These are phyloP conservation scores for Exophiala phaeomuriformis DNA, from an alignment of 2,329 filamentous ascomycete species.

Conservation along the genomic window DNA sequence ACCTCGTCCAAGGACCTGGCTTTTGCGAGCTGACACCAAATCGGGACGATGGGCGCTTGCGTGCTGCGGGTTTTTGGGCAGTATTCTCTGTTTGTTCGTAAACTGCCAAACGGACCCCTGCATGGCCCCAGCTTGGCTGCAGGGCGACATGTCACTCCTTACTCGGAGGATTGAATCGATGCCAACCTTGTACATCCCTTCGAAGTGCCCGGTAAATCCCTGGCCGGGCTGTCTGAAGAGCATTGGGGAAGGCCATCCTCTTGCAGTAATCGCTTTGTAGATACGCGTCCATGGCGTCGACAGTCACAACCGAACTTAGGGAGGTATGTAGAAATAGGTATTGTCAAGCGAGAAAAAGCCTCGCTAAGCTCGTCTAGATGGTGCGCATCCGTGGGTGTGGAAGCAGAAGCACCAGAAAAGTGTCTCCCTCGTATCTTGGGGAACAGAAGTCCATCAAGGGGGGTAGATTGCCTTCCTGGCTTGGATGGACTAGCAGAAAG, in stretches of 20 bases:
- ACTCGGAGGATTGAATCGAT: background rate
- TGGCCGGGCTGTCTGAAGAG: background rate
- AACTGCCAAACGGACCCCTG: conserved; percentile 1
- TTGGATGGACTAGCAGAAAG: background rate
- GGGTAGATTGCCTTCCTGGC: background rate
- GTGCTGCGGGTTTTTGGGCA: background rate
- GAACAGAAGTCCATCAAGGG: background rate
- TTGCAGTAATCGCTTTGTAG: conserved; percentile 7
- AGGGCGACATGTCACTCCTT: background rate
- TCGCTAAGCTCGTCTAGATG: background rate
- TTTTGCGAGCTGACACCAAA: background rate
- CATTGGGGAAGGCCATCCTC: conserved; percentile 1
- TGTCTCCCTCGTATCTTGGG: background rate
- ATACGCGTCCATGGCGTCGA: background rate
- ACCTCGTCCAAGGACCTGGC: background rate
- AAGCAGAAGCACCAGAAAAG: background rate
- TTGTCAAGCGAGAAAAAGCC: background rate
- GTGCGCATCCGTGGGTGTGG: background rate
- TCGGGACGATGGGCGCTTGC: background rate
- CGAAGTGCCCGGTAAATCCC: background rate
- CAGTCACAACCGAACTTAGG: background rate
- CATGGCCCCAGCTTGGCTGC: conserved; percentile 9
- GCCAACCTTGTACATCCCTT: background rate
- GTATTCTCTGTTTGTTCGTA: background rate
- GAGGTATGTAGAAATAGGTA: background rate